These are phyloP conservation scores for Monilinia laxa DNA, from an alignment of 2,329 filamentous ascomycete genomes.

Conservation along the genomic window DNA sequence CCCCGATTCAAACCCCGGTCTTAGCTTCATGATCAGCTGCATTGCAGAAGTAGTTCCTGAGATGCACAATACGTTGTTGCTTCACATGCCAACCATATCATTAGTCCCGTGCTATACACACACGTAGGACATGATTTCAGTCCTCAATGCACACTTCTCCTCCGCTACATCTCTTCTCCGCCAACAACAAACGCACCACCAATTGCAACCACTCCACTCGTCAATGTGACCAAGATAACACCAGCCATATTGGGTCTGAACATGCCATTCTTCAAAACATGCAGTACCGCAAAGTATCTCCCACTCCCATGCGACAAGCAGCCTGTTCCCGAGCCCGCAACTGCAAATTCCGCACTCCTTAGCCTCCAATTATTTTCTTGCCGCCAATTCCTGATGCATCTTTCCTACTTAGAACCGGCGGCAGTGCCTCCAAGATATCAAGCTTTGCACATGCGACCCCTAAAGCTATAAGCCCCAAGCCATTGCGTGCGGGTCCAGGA, in stretches of 20 bases:
- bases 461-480: constrained; percentile 52
- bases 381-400: constrained; percentile 37
- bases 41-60: not conserved
- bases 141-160: constrained; percentile 1
- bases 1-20: too few relatives aligned
- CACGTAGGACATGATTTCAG: not conserved
- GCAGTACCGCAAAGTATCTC: constrained; percentile 48
- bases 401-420: constrained; percentile 29
- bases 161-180: constrained; percentile 26
- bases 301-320: constrained; percentile 49
- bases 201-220: constrained; percentile 25
- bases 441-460: constrained; percentile 51
- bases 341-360: constrained; percentile 29
- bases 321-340: constrained; percentile 48
- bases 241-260: constrained; percentile 4
- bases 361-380: constrained; percentile 42
- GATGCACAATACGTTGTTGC: not conserved
- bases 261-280: constrained; percentile 32
- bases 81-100: not conserved
- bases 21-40: not conserved
- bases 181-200: constrained; percentile 31
- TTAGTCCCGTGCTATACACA: not conserved
- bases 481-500: constrained; percentile 53
- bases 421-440: constrained; percentile 45
- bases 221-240: constrained; percentile 1